Evolutionary conservation across 169 alveolate genomes (phyloP), one percentile per base, ranked within the genome.

Genomic region (Plasmodium fragile): DNA sequence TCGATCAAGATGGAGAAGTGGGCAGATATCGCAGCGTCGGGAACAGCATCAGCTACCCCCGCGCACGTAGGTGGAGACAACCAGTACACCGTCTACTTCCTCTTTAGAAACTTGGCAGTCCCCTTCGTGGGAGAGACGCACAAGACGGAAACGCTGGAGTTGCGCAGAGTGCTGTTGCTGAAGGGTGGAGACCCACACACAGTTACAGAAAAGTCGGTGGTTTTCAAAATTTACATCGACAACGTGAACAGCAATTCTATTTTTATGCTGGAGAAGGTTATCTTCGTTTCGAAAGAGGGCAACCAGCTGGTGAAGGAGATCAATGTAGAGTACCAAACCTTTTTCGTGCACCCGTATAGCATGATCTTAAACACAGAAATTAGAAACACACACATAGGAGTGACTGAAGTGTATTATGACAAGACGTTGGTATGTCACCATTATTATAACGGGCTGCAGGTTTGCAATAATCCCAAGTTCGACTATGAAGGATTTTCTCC

Each of bases 261-360:
- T 13, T 91, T 80, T 36, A 79, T 91, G 94, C 73, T 91, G 45
- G 94, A 91, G 59, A 91, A 91, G 82, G 41, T 91, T 5, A 81
- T 91, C 22, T 55, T 91, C 72, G 83, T 91, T 65, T 73, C 91
- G 39, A 81, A 91, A 25, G 52, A 10, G 36, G 84, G 80, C 25
- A 34, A 81, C 41, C n/a, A 81, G 39, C 3, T 91, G 53, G 87
- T 91, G 36, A 91, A 55, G 59, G 92, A 79, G 55, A 18, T 81
- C n/a, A 91, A 91, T 55, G 94, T 91, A 25, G 94, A 91, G 82
- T 91, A 91, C 82, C 92, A 91, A 16, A 91, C 94, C 22, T 91
- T 91, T 45, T 91, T 91, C 82, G 94, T 91, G 16, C 92, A 70
- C 59, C 94, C 94, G 7, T 25, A n/a, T 28, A 41, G 53, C 30